phyloP scores from a whole-genome alignment of 179 eudicot species.

The Nepenthes alata region DNA sequence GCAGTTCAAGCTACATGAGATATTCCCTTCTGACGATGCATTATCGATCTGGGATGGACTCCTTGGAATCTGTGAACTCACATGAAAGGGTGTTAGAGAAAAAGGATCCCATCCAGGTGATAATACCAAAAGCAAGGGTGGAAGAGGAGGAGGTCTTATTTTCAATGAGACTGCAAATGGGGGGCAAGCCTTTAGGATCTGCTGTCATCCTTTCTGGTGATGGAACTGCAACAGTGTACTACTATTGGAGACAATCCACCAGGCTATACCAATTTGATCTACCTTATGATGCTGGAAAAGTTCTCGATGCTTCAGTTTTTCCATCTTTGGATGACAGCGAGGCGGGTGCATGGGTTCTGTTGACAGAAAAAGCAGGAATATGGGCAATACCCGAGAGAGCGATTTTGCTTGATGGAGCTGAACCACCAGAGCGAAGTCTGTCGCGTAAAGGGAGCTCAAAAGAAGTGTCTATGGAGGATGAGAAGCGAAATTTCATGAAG shows the following conservation, averaged over 20 bases:
- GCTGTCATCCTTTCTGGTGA: slow-evolving; percentile 83
- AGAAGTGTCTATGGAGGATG: slow-evolving; percentile 58
- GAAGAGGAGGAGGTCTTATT: slow-evolving; percentile 85
- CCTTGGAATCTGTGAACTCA: slow-evolving; percentile 18
- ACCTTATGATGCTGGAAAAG: slow-evolving; percentile 96
- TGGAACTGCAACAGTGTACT: slow-evolving; percentile 89
- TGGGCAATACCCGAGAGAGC: slow-evolving; percentile 98
- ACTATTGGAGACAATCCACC: slow-evolving; percentile 55
- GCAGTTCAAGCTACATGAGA: slow-evolving; percentile 84
- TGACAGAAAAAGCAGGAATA: slow-evolving; percentile 93
- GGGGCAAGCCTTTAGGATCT: slow-evolving; percentile 96
- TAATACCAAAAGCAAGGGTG: slow-evolving; percentile 91
- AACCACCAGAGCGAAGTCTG: slow-evolving; percentile 93
- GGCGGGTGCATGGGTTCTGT: slow-evolving; percentile 89
- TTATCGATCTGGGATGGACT: slow-evolving; percentile 62
- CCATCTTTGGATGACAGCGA: slow-evolving; percentile 63
- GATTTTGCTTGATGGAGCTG: slow-evolving; percentile 85
- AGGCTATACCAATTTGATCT: slow-evolving; percentile 85
- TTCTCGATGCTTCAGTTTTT: slow-evolving; percentile 83
- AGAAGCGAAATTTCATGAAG: slow-evolving; percentile 34
- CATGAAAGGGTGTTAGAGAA: slow-evolving; percentile 63
- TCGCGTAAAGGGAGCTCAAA: slow-evolving; percentile 94
- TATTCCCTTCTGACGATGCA: slow-evolving; percentile 91
- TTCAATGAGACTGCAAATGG: slow-evolving; percentile 71
- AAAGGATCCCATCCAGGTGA: slow-evolving; percentile 65